phyloP scores from a whole-genome alignment of 352 stramenopile species.

The Pythium myriotylum region DNA sequence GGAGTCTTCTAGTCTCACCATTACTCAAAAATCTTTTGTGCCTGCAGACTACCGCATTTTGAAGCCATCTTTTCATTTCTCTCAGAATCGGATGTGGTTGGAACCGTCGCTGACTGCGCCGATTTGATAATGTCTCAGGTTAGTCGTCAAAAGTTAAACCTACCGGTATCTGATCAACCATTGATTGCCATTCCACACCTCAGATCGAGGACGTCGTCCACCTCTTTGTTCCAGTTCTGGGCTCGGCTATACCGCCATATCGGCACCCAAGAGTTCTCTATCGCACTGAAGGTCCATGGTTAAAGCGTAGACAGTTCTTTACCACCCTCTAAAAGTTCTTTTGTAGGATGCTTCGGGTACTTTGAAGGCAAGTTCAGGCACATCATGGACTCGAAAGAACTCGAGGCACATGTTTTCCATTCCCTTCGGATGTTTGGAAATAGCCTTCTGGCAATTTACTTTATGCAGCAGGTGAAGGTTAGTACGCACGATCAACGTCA shows the following conservation, averaged over 20 bases:
- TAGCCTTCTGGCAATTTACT: slow-evolving; percentile 58
- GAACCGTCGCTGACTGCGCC: slow-evolving; percentile 26
- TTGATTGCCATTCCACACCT: too few relatives aligned
- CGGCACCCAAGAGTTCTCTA: slow-evolving; percentile 74
- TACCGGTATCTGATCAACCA: neutral
- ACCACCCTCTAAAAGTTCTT: neutral
- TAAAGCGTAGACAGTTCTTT: neutral
- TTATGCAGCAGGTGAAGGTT: slow-evolving; percentile 45
- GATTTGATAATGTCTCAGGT: slow-evolving; percentile 22
- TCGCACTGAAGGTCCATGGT: slow-evolving; percentile 42
- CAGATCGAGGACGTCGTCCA: slow-evolving; percentile 72
- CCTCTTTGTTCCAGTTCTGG: slow-evolving; percentile 72
- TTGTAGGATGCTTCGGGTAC: slow-evolving; percentile 67
- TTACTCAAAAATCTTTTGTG: neutral
- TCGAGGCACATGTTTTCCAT: slow-evolving; percentile 86
- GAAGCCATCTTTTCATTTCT: slow-evolving; percentile 25
- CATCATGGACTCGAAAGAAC: slow-evolving; percentile 75
- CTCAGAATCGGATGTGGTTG: slow-evolving; percentile 27
- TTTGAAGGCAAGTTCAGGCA: slow-evolving; percentile 85
- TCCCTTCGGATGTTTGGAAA: slow-evolving; percentile 82
- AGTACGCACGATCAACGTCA: neutral
- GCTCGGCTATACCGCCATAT: slow-evolving; percentile 71
- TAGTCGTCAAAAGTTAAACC: neutral
- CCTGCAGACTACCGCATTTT: slow-evolving; percentile 9
- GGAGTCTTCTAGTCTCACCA: neutral